Conservation (phyloP, 305 asterid species). For the Striga hermonthica region DNA sequence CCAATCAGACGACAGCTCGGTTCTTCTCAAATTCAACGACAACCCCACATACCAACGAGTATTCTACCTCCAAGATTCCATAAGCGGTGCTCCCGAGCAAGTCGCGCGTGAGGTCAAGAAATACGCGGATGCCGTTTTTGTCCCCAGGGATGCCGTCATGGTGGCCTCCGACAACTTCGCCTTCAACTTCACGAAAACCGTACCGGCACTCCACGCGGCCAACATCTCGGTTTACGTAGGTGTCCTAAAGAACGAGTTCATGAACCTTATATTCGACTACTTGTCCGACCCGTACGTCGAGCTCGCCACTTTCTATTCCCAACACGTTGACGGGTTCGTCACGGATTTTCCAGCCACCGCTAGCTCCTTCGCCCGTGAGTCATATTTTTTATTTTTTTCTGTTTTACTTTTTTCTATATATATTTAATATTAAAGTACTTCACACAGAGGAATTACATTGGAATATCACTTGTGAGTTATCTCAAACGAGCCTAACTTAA, state of each 20-base stretch:
- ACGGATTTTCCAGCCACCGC: conserved; percentile 82
- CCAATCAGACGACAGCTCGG: conserved; percentile 77
- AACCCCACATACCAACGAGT: conserved; percentile 58
- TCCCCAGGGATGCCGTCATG: conserved; percentile 52
- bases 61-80: conserved; percentile 38
- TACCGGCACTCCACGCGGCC: conserved; percentile 68
- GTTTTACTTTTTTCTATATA: too few relatives aligned
- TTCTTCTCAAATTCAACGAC: conserved; percentile 57
- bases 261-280: conserved; percentile 62
- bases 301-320: conserved; percentile 47
- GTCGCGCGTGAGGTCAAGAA: conserved; percentile 68
- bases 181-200: conserved; percentile 48
- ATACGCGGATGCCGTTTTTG: conserved; percentile 64
- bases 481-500: too few relatives aligned
- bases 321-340: conserved; percentile 57
- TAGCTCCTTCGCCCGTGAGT: conserved; percentile 61
- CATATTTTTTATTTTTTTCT: too few relatives aligned
- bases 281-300: conserved; percentile 77
- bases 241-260: conserved; percentile 63
- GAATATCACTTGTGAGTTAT: too few relatives aligned
- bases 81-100: conserved; percentile 50
- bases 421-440: too few relatives aligned
- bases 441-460: too few relatives aligned
- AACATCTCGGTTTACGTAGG: conserved; percentile 76
- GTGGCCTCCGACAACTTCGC: conserved; percentile 44